Conservation (phyloP, 805 yeast species). For the Candida pseudofarinosa region DNA sequence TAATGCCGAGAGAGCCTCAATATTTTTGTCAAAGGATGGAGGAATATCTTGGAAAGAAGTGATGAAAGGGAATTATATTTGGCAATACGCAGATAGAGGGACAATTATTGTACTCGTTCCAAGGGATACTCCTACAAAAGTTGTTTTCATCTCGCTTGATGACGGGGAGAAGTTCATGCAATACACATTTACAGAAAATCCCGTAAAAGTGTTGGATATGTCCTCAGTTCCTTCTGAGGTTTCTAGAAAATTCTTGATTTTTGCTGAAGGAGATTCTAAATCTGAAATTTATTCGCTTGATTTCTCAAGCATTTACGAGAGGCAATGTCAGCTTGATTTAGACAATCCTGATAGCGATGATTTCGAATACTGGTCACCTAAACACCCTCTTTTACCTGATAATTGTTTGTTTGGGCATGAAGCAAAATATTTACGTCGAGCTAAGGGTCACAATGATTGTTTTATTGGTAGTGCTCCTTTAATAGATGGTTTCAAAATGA, state of each 20-base stretch:
- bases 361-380: conserved; percentile 42
- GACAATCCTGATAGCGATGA: conserved; percentile 40
- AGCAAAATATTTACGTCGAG: conserved; percentile 37
- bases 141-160: conserved; percentile 64
- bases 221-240: conserved; percentile 91
- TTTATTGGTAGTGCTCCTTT: conserved; percentile 64
- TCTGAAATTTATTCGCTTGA: conserved; percentile 43
- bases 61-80: conserved; percentile 67
- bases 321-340: conserved; percentile 42
- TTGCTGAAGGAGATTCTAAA: conserved; percentile 34
- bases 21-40: conserved; percentile 84
- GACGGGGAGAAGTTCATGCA: conserved; percentile 77
- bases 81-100: conserved; percentile 98
- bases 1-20: conserved; percentile 51
- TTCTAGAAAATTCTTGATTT: conserved; percentile 70
- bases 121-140: conserved; percentile 53
- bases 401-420: conserved; percentile 43
- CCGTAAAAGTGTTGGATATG: conserved; percentile 61
- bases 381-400: conserved; percentile 31
- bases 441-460: conserved; percentile 52
- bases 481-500: conserved; percentile 49
- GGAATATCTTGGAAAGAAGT: conserved; percentile 87
- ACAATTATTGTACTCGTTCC: conserved; percentile 73
- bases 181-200: conserved; percentile 54
- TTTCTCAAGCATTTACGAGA: conserved; percentile 28